Evolutionary conservation across 2,329 filamentous ascomycete genomes (phyloP), one percentile per base, ranked within the genome.

Genomic region (Venturia aucupariae): DNA sequence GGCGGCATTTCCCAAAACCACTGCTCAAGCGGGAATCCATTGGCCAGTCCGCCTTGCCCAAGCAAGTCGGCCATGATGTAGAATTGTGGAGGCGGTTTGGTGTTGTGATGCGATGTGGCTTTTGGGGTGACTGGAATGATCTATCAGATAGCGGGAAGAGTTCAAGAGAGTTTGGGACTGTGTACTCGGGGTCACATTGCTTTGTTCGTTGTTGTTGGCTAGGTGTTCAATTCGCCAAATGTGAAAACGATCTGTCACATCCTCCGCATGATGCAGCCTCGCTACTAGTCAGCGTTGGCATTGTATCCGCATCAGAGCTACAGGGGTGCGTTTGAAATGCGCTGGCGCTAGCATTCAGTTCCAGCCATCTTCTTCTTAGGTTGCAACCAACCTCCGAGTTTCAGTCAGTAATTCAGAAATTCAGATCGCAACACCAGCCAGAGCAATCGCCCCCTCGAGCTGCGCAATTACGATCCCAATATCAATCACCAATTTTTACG

Each of bases 1-100:
- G 94, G 86, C 3, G 94, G 94, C 89, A 97, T 97, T 76, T 99
- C 94, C 83, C 91, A 97, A 77, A 97, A 97, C 94, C 94, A 99
- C 70, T 93, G 89, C 77, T 97, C 94, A 8, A 99, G 83, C 51
- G 93, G 94, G 72, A 96, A 81, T 67, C 84, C 82, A 64, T 81
- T 80, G 67, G 79, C 79, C 65, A 79, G 71, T 66, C 74, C 76
- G 65, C 77, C 77, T 42, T 38, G 35, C 64, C 77, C 74, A 61
- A 78, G 68, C 68, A 77, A 75, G 46, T 78, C 78, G 59, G 79
- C 79, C 79, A 81, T 81, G 67, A 35, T 73, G 67, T n/a, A 15
- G 27, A 13, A 41, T 35, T 57, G 30, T 57, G 27, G 51, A 57
- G 27, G 51, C 35, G 19, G 30, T 35, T 19, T 35, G 51, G 51